Base-by-base conservation (phyloP, 129 eudicot genomes). In the Dittrichia graveolens region DNA sequence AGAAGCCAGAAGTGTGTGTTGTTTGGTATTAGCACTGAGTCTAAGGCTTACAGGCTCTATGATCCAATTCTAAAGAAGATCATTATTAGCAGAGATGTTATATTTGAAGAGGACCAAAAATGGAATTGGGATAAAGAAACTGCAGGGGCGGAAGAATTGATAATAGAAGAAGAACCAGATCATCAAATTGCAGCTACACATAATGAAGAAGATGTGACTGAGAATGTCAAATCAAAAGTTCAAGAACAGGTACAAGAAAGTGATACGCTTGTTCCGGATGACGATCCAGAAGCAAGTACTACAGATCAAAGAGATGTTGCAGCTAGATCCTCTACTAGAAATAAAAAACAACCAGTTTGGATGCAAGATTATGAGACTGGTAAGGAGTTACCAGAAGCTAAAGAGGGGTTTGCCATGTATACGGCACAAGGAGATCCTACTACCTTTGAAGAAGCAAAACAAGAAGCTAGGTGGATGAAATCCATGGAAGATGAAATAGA, bases 111-210 rank as follows among this genome's bases (percentile, higher is more conserved):
- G 12, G 38, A 19, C 16, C 35, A 55, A 19, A 7, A 8, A 19
- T 55, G 61, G 61, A 19, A 55, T 9, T 55, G 61, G 61, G 61
- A 12, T 16, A 55, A 55, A 19, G 38, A 55, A 55, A 55, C 31
- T 12, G 2, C 10, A 7, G 7, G 2, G 35, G 11, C 7, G 12
- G 38, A 19, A 55, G 13, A 19, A 4, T 55, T 55, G 61, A 55
- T 55, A n/a, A 15, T 52, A 52, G 31, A 52, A 14, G 19, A n/a
- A 52, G 58, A 52, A 0, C 5, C 58, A 0, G 35, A 55, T 24
- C 31, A 24, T 24, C 31, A 24, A 24, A 2, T 24, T 24, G 31
- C 2, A 55, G 38, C 13, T 55, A 19, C 61, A 16, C 12, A 2
- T 8, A 55, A 10, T 2, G 61, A 42, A 42, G 8, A 5, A 0